Conservation (phyloP, 2,329 filamentous ascomycete genomes). For the Diaporthe sp. region DNA sequence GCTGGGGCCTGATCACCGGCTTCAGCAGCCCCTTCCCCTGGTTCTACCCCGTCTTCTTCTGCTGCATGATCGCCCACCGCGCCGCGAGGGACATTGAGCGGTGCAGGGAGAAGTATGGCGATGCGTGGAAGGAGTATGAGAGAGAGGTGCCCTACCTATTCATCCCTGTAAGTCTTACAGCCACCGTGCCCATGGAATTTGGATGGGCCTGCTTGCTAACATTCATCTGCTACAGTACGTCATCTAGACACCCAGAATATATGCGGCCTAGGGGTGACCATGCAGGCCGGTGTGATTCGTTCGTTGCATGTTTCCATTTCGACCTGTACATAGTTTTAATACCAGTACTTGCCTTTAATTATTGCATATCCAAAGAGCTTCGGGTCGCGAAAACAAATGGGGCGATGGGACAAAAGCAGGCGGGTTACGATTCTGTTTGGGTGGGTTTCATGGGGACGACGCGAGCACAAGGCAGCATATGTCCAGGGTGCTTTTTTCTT, state of each 20-base stretch:
- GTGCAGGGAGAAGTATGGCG: slow-evolving; percentile 84
- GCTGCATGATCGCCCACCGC: slow-evolving; percentile 84
- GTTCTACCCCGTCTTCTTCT: slow-evolving; percentile 90
- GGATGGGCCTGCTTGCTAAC: background rate
- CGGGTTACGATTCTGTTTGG: background rate
- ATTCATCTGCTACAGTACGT: slow-evolving; percentile 53
- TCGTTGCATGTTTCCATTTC: slow-evolving; percentile 29
- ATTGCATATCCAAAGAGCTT: slow-evolving; percentile 19
- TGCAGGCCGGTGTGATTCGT: background rate
- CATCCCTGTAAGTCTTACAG: slow-evolving; percentile 64
- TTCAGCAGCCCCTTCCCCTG: slow-evolving; percentile 87
- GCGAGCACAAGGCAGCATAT: background rate
- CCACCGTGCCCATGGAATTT: slow-evolving; percentile 57
- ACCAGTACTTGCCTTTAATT: slow-evolving; percentile 34
- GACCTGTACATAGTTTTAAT: slow-evolving; percentile 36
- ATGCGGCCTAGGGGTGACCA: background rate
- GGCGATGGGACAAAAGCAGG: background rate
- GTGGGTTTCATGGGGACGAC: background rate
- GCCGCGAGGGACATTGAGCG: slow-evolving; percentile 81
- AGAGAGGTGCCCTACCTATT: slow-evolving; percentile 85
- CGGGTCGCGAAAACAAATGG: background rate
- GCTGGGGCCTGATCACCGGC: slow-evolving; percentile 86
- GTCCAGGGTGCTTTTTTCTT: background rate
- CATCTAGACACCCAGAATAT: slow-evolving; percentile 50
- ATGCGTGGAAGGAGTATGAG: slow-evolving; percentile 87